Base-by-base conservation (phyloP, 768 basidiomycete species). In the Suillus hirtellus region DNA sequence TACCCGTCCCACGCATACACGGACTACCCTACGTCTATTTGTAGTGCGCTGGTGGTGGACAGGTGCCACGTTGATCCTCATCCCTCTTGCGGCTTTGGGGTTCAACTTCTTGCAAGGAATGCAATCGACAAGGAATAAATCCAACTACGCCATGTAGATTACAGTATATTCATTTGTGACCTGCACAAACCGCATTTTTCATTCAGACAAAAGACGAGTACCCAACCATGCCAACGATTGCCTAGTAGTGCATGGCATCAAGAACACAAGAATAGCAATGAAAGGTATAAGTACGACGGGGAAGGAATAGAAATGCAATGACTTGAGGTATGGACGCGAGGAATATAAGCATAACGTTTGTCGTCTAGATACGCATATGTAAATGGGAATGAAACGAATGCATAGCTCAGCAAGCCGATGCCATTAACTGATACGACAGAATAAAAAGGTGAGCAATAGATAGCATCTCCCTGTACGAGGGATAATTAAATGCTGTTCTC, bases 401-500 rank as follows among this genome's bases (percentile, higher is more conserved):
- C 66, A 72, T 35, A 11, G 52, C 66, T 72, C 74, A 75, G 74
- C 75, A 75, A 74, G 75, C 69, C 67, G 34, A 58, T 63, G 55
- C 2, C 54, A 62, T 34, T 19, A n/a, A 52, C 34, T 50, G 35
- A 50, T 59, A 60, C n/a, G 37, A 43, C 31, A 59, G 31, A 10
- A 55, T 44, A 35, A 62, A 46, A 21, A 42, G 12, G 40, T 46
- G 31, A 46, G 40, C 7, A 60, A 35, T 19, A 19, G 9, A 59
- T 27, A 17, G 21, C 21, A 58, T 19, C n/a, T 19, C 24, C 40
- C 40, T 58, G 27, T 27, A 58, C 40, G 17, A 42, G 56, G 35
- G 37, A 38, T 38, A 7, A 17, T 19, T 10, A 27, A 40, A 17
- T 40, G 10, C 6, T 58, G 2, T 42, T 27, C 40, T 53, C 34